Base-by-base conservation (phyloP, 345 rosid species). In the Arabis alpina region DNA sequence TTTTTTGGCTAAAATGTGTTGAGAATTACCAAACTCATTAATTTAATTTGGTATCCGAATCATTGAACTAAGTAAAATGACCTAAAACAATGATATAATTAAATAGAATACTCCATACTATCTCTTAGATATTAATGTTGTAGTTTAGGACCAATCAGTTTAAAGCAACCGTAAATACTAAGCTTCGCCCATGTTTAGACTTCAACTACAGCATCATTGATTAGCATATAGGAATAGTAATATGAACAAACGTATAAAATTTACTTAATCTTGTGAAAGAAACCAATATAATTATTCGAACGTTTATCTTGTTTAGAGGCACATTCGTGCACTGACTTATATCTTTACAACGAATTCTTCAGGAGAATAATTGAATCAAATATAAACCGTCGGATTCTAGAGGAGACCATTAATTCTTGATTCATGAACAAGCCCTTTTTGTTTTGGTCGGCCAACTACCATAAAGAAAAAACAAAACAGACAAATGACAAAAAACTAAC, bases 391-490 rank as follows among this genome's bases (percentile, higher is more conserved):
- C 10, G 40, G 40, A 36, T 36, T 7, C 37, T 34, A 34, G 8
- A 34, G 8, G 8, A 34, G 37, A 34, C 37, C 8, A 34, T 6
- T 34, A 34, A 6, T 34, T 34, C 6, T 28, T 52, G 45, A 30
- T 30, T 44, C 74, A 58, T 41, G 66, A 23, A 58, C 30, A 16
- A 56, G n/a, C 16, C 30, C 30, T 42, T 52, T 58, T 27, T 49
- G 44, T 39, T 39, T 42, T 73, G 72, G 77, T 73, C 77, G 72
- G 77, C 77, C 77, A 66, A 5, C 37, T 34, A 65, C 54, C 62
- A 50, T 34, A 36, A 14, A 64, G 32, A 36, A 45, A 55, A 36
- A 54, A 44, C 27, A 55, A 55, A 64, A 54, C 40, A 64, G 36
- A 30, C 25, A 64, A 27, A 41, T 12, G 59, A 64, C 66, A 42